Percentiles rank a stretch among this genome's conserved stretches.
These are phyloP conservation scores for Phytophthora palmivora DNA, from an alignment of 352 stramenopile species.

Conservation along the genomic window DNA sequence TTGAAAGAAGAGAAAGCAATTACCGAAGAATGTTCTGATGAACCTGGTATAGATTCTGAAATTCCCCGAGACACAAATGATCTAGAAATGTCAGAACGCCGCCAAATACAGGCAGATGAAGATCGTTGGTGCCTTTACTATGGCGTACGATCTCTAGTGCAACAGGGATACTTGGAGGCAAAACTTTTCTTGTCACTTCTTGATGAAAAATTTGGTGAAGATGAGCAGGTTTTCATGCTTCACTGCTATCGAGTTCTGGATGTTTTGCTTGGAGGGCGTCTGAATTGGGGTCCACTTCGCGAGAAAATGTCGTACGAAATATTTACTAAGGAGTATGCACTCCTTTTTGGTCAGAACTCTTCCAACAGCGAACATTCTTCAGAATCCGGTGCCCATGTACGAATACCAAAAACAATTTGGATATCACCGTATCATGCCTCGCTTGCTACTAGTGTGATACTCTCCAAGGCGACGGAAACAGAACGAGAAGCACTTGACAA, in stretches of 20 bases:
- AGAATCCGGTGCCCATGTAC: background rate
- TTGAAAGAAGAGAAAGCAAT: conserved; percentile 67
- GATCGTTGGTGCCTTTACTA: conserved; percentile 95
- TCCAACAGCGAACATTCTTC: conserved; percentile 5
- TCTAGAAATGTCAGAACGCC: conserved; percentile 37
- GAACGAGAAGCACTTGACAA: conserved; percentile 66
- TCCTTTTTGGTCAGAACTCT: conserved; percentile 20
- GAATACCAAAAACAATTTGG: conserved; percentile 80
- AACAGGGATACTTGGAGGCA: conserved; percentile 88
- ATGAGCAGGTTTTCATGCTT: conserved; percentile 91
- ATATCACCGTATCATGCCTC: conserved; percentile 82
- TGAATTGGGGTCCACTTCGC: conserved; percentile 74
- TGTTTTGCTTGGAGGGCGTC: conserved; percentile 58
- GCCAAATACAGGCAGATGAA: conserved; percentile 79
- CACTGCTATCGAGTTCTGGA: conserved; percentile 90
- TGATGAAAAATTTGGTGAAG: conserved; percentile 93
- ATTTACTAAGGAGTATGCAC: conserved; percentile 61
- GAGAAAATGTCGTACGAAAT: conserved; percentile 61
- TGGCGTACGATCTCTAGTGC: conserved; percentile 85
- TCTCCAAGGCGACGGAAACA: conserved; percentile 72
- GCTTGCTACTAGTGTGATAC: conserved; percentile 72
- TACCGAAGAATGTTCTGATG: conserved; percentile 33
- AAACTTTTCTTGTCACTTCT: conserved; percentile 93
- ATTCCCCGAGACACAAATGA: conserved; percentile 17
- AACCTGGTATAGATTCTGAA: conserved; percentile 7